Percentiles rank a stretch among this genome's conserved stretches.
Conservation (phyloP, 1,139 yeast genomes). For the Meyerozyma guilliermondii region DNA sequence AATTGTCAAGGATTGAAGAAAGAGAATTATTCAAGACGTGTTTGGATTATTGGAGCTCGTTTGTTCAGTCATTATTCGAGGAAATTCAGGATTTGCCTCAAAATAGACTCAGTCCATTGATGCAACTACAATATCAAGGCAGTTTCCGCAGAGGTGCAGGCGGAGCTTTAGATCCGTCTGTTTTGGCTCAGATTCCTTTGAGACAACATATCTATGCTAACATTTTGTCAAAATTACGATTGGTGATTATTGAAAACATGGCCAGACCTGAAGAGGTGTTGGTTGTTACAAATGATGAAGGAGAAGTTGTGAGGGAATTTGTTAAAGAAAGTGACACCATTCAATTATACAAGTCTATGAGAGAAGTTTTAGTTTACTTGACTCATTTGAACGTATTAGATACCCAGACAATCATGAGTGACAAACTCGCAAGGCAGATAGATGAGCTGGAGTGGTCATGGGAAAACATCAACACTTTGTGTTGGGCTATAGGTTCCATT, state of each 20-base stretch:
- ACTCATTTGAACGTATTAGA: slow-evolving; percentile 94
- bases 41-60: slow-evolving; percentile 86
- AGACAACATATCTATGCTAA: slow-evolving; percentile 80
- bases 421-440: slow-evolving; percentile 83
- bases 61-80: slow-evolving; percentile 73
- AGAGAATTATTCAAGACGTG: slow-evolving; percentile 94
- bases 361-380: slow-evolving; percentile 90
- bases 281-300: slow-evolving; percentile 96
- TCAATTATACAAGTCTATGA: slow-evolving; percentile 89
- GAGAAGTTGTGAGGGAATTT: slow-evolving; percentile 96
- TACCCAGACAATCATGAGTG: slow-evolving; percentile 90
- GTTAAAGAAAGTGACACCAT: slow-evolving; percentile 96
- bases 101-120: slow-evolving; percentile 65
- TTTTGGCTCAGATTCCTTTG: slow-evolving; percentile 69
- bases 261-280: slow-evolving; percentile 97
- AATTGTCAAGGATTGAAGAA: slow-evolving; percentile 87
- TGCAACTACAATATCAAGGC: slow-evolving; percentile 61
- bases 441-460: slow-evolving; percentile 99
- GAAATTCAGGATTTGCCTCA: slow-evolving; percentile 82
- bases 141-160: slow-evolving; percentile 49
- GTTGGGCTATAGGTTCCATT: slow-evolving; percentile 99
- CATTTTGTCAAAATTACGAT: slow-evolving; percentile 74
- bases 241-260: slow-evolving; percentile 94
- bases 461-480: slow-evolving; percentile 93
- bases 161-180: slow-evolving; percentile 85